These are phyloP conservation scores for Amphibolis antarctica DNA, from an alignment of 106 monocot species.

Conservation along the genomic window DNA sequence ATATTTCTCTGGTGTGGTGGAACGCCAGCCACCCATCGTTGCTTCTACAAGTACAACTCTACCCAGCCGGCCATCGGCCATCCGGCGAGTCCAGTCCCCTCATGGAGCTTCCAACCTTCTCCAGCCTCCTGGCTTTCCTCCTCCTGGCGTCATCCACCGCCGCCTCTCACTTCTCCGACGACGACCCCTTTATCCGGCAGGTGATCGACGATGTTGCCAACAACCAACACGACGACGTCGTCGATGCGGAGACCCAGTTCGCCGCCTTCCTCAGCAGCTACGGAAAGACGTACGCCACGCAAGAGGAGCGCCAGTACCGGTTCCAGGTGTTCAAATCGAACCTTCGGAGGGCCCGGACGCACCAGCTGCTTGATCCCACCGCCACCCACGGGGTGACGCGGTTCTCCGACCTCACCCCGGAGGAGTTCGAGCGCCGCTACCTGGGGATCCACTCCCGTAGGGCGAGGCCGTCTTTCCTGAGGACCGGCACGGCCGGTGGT, in stretches of 20 bases:
- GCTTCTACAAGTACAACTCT: no score
- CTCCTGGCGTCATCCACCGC: slow-evolving; percentile 8
- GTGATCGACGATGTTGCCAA: slow-evolving; percentile 21
- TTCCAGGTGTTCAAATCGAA: slow-evolving; percentile 56
- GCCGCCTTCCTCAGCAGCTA: slow-evolving; percentile 35
- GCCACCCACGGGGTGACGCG: slow-evolving; percentile 74
- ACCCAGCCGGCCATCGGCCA: no score
- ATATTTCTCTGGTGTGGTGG: no score
- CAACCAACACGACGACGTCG: slow-evolving; percentile 24
- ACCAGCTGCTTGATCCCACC: slow-evolving; percentile 73
- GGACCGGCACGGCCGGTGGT: no score
- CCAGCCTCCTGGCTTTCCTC: slow-evolving; percentile 24
- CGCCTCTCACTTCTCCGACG: slow-evolving; percentile 7
- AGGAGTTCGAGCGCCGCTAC: slow-evolving; percentile 47
- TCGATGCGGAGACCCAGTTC: slow-evolving; percentile 52
- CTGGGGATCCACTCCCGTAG: slow-evolving; percentile 36
- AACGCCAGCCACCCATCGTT: no score
- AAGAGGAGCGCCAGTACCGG: slow-evolving; percentile 44
- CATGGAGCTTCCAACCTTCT: slow-evolving; percentile 1
- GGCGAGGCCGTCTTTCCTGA: slow-evolving; percentile 1
- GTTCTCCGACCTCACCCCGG: slow-evolving; percentile 86
- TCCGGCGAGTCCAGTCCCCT: not conserved
- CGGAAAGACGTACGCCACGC: slow-evolving; percentile 38
- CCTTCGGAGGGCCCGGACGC: slow-evolving; percentile 41
- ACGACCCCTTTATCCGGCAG: slow-evolving; percentile 39